Evolutionary conservation across 2,329 filamentous ascomycete genomes (phyloP).

Genomic region (Davidsoniella neocaledoniae): DNA sequence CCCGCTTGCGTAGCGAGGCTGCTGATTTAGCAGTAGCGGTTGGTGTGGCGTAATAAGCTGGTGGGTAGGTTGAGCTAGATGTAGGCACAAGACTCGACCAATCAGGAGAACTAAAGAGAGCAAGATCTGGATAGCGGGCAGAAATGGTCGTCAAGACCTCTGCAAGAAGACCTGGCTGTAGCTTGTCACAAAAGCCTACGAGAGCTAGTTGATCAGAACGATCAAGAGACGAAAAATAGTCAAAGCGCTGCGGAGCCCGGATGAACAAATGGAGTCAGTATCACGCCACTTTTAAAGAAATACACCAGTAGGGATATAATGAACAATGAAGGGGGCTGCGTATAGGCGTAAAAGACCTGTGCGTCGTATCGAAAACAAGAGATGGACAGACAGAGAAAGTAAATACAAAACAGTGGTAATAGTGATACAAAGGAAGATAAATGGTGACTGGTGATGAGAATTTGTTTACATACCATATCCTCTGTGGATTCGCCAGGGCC

Average conservation of each 20-base stretch:
- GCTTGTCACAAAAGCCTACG: slow-evolving; percentile 25
- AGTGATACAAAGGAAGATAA: not conserved
- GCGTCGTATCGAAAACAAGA: not conserved
- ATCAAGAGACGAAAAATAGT: slow-evolving; percentile 24
- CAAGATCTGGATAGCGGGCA: slow-evolving; percentile 25
- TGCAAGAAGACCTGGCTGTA: slow-evolving; percentile 25
- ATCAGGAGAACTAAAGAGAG: slow-evolving; percentile 26
- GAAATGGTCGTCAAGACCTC: slow-evolving; percentile 27
- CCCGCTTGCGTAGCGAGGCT: not conserved
- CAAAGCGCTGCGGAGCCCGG: slow-evolving; percentile 19
- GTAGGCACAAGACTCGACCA: slow-evolving; percentile 20
- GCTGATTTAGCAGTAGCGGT: not conserved
- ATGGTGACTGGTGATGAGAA: not conserved
- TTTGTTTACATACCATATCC: slow-evolving; percentile 18
- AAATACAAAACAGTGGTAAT: no score
- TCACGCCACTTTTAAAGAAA: not conserved
- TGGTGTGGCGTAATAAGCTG: not conserved
- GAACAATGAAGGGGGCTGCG: not conserved
- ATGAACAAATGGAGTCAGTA: slow-evolving; percentile 7
- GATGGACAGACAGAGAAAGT: not conserved
- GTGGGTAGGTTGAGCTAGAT: not conserved
- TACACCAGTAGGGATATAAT: not conserved
- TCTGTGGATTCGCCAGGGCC: slow-evolving; percentile 20
- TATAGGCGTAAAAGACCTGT: not conserved
- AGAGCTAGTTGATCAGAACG: slow-evolving; percentile 25